Evolutionary conservation across 75 land plant species (phyloP).

Genomic region (Cupressus sempervirens): DNA sequence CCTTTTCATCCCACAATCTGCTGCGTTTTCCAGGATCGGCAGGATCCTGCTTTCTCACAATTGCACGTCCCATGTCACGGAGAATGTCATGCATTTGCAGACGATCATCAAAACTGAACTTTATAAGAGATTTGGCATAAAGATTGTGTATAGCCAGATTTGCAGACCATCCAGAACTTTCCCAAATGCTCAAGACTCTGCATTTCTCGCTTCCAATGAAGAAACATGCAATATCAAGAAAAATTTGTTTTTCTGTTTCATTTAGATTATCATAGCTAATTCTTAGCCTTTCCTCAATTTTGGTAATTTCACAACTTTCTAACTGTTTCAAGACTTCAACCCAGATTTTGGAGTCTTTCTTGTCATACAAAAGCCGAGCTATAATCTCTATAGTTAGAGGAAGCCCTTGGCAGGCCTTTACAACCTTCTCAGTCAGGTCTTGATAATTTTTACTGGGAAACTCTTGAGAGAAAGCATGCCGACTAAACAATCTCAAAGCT

Average conservation of each 20-base stretch:
- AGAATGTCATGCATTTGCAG: conserved; percentile 20
- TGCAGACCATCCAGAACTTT: neutral
- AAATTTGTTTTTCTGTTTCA: conserved; percentile 10
- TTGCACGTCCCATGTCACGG: conserved; percentile 20
- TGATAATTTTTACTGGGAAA: neutral
- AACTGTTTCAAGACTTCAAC: neutral
- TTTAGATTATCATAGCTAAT: conserved; percentile 16
- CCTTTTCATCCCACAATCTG: conserved; percentile 13
- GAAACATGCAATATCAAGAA: conserved; percentile 18
- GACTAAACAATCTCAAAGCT: conserved; percentile 11
- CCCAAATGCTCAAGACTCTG: conserved; percentile 14
- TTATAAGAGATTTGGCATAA: conserved; percentile 17
- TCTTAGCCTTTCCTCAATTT: neutral
- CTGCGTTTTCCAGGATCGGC: conserved; percentile 1
- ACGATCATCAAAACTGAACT: neutral
- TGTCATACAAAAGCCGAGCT: conserved; percentile 10
- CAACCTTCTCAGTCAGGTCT: conserved; percentile 13
- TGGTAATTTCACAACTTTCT: neutral
- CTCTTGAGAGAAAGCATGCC: conserved; percentile 15
- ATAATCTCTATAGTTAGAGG: conserved; percentile 19
- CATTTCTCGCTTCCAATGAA: conserved; percentile 9
- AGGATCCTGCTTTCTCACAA: conserved; percentile 9
- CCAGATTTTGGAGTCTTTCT: conserved; percentile 5
- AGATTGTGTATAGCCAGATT: conserved; percentile 8
- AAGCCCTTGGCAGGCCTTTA: conserved; percentile 18